phyloP scores from a whole-genome alignment of 257 asterid species.

The Gentiana dahurica region DNA sequence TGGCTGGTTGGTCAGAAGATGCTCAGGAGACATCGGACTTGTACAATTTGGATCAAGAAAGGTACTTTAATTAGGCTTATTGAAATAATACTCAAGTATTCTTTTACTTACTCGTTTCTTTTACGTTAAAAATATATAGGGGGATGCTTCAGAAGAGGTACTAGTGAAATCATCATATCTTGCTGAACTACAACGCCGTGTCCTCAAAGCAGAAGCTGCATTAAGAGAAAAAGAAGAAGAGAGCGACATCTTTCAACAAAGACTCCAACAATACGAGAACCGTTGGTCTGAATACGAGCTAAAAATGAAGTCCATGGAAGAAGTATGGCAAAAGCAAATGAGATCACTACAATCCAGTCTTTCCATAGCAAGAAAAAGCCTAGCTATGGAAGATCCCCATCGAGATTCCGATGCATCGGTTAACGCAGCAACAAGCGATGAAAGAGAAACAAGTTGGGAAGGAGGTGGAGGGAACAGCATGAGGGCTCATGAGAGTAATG shows the following conservation, averaged over 20 bases:
- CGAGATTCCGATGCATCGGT: constrained; percentile 65
- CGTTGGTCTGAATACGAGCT: constrained; percentile 93
- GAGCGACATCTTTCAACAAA: constrained; percentile 71
- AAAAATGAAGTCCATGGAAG: constrained; percentile 96
- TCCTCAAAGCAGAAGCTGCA: constrained; percentile 75
- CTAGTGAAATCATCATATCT: constrained; percentile 80
- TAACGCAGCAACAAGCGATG: constrained; percentile 34
- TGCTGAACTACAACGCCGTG: constrained; percentile 79
- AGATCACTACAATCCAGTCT: constrained; percentile 92
- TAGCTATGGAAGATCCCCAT: constrained; percentile 52
- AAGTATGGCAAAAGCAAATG: constrained; percentile 96
- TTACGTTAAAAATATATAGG: constrained; percentile 28
- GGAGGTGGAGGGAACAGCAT: constrained; percentile 34
- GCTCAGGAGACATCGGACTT: constrained; percentile 74
- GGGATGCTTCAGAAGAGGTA: constrained; percentile 60
- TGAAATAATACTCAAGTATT: not conserved
- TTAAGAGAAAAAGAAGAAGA: constrained; percentile 76
- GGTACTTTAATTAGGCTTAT: constrained; percentile 27
- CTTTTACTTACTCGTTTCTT: too few species aligned
- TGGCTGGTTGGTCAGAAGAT: constrained; percentile 89
- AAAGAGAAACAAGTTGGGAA: constrained; percentile 49
- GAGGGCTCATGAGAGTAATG: constrained; percentile 37
- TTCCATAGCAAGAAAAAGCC: constrained; percentile 74
- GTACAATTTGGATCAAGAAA: constrained; percentile 64
- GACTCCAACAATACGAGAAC: constrained; percentile 74